Evolutionary conservation across 257 asterid species (phyloP).

Genomic region (Apocynum venetum): DNA sequence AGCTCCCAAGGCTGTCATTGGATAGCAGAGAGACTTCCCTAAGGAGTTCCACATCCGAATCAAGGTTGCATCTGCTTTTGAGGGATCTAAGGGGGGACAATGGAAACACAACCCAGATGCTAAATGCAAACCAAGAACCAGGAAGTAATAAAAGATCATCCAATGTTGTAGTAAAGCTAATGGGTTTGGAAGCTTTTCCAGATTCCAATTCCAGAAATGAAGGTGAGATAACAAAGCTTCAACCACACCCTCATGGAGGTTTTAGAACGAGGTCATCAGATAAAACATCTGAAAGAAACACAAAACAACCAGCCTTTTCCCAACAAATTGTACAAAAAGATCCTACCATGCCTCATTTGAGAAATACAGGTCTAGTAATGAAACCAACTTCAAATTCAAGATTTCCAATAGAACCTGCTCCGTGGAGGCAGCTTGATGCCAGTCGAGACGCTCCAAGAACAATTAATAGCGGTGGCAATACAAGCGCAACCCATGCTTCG

Average conservation of each 20-base stretch:
- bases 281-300: constrained; percentile 28
- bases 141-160: constrained; percentile 56
- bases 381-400: constrained; percentile 39
- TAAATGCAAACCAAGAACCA: constrained; percentile 34
- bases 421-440: constrained; percentile 64
- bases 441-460: constrained; percentile 37
- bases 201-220: constrained; percentile 34
- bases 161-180: constrained; percentile 72
- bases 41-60: constrained; percentile 45
- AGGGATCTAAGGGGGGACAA: constrained; percentile 35
- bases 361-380: constrained; percentile 25
- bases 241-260: constrained; percentile 30
- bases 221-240: constrained; percentile 28
- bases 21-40: constrained; percentile 74
- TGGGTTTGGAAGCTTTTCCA: constrained; percentile 84
- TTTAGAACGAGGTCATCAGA: constrained; percentile 21
- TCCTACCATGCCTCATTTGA: constrained; percentile 33
- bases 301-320: constrained; percentile 34
- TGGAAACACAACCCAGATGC: constrained; percentile 23
- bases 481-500: constrained; percentile 33
- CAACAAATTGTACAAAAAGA: constrained; percentile 35
- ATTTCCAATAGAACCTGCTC: constrained; percentile 85
- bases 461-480: constrained; percentile 34
- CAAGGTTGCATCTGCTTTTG: constrained; percentile 43
- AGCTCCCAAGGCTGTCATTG: constrained; percentile 76